phyloP scores from a whole-genome alignment of 352 stramenopile species.

The Globisporangium echinulatum region DNA sequence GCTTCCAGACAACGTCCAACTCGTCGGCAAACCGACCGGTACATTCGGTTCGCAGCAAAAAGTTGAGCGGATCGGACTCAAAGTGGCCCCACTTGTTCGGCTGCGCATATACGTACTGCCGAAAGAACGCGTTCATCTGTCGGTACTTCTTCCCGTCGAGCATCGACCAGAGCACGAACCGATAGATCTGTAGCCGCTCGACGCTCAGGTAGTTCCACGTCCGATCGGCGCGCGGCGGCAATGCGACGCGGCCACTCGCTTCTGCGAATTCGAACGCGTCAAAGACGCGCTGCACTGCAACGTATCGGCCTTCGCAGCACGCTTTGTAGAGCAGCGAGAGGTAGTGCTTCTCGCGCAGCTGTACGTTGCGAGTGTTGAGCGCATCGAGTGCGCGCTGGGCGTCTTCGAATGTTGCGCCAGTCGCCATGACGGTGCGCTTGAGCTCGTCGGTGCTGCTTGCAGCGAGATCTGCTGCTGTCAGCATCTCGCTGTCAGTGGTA shows the following conservation, averaged over 20 bases:
- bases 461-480: not conserved
- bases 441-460: slow-evolving; percentile 3
- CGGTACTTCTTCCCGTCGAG: slow-evolving; percentile 24
- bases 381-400: slow-evolving; percentile 4
- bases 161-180: slow-evolving; percentile 61
- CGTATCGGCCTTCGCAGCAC: slow-evolving; percentile 24
- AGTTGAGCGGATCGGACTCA: slow-evolving; percentile 62
- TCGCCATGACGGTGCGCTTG: slow-evolving; percentile 5
- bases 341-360: slow-evolving; percentile 35
- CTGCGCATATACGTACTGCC: slow-evolving; percentile 29
- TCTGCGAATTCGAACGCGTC: slow-evolving; percentile 33
- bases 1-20: slow-evolving; percentile 19
- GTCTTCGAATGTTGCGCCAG: not conserved
- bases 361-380: slow-evolving; percentile 12
- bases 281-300: slow-evolving; percentile 30
- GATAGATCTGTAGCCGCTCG: slow-evolving; percentile 49
- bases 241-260: slow-evolving; percentile 16
- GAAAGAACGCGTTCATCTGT: slow-evolving; percentile 35
- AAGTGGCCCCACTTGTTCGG: slow-evolving; percentile 39
- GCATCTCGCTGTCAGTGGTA: not conserved
- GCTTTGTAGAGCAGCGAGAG: slow-evolving; percentile 64
- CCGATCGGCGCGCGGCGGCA: slow-evolving; percentile 13
- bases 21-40: slow-evolving; percentile 32
- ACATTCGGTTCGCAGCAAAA: slow-evolving; percentile 58
- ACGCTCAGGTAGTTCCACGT: slow-evolving; percentile 37